A percentile compares a stretch with the other conserved stretches of the same genome.
Conservation (phyloP, 2,329 filamentous ascomycete species). For the Endoconidiophora laricicola region DNA sequence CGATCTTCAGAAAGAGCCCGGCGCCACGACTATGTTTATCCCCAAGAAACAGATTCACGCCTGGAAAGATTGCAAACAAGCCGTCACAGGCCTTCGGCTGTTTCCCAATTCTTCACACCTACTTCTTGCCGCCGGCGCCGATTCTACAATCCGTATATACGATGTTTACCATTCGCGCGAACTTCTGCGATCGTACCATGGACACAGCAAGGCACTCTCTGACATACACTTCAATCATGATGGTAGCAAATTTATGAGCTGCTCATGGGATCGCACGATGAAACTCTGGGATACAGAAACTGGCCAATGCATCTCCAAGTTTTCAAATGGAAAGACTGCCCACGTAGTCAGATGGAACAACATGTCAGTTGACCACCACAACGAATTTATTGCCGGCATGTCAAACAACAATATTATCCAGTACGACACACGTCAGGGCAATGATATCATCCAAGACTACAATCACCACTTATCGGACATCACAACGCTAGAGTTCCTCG, state of each 20-base stretch:
- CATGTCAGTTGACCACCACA: constrained; percentile 54
- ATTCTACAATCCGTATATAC: constrained; percentile 84
- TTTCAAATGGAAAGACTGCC: constrained; percentile 85
- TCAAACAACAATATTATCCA: constrained; percentile 98
- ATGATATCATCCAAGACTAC: constrained; percentile 85
- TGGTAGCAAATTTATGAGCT: constrained; percentile 75
- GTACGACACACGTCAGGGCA: constrained; percentile 67
- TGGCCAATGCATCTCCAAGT: constrained; percentile 71
- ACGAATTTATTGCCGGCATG: constrained; percentile 93
- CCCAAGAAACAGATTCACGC: constrained; percentile 88
- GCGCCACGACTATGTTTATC: constrained; percentile 73
- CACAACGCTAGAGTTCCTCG: constrained; percentile 94
- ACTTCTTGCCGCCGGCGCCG: constrained; percentile 74
- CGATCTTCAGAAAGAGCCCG: constrained; percentile 65
- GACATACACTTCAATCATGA: constrained; percentile 74
- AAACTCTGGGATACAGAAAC: constrained; percentile 98
- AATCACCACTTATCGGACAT: constrained; percentile 95
- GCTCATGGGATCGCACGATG: constrained; percentile 87
- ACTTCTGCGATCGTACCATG: constrained; percentile 76
- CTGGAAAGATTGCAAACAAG: constrained; percentile 70
- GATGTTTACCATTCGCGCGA: constrained; percentile 84
- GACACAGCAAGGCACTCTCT: constrained; percentile 78
- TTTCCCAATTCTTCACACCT: constrained; percentile 80
- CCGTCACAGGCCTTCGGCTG: constrained; percentile 78
- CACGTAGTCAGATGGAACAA: constrained; percentile 95